phyloP scores from a whole-genome alignment of 768 basidiomycete species.

The Butyriboletus loyo region DNA sequence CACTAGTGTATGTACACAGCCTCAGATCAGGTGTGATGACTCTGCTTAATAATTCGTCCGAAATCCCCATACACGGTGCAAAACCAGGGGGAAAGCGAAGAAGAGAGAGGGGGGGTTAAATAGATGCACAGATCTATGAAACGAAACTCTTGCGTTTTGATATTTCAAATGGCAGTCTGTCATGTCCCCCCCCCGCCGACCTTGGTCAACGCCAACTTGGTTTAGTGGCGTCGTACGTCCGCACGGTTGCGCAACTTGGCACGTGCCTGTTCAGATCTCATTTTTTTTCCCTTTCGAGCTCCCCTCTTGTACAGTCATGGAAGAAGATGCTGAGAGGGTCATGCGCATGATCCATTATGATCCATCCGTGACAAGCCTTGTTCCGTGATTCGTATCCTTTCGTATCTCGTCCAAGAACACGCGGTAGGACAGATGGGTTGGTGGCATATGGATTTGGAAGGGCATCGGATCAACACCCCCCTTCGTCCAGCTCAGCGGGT shows the following conservation, averaged over 20 bases:
- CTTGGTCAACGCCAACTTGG: no score
- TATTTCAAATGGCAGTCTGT: constrained; percentile 16
- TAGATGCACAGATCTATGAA: not conserved
- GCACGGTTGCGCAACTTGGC: not conserved
- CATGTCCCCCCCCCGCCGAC: no score
- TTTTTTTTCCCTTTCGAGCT: not conserved
- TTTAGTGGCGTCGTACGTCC: not conserved
- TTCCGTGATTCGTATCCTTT: not conserved
- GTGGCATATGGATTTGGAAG: not conserved
- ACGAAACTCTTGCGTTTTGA: constrained; percentile 16
- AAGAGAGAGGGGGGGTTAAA: not conserved
- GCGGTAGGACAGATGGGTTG: not conserved
- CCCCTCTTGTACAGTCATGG: not conserved
- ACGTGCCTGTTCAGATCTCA: not conserved
- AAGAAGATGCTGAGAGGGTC: not conserved
- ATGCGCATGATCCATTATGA: not conserved
- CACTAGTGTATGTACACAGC: constrained; percentile 2
- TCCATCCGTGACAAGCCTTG: not conserved
- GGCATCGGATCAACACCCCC: not conserved
- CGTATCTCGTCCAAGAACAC: not conserved
- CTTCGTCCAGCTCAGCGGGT: no score
- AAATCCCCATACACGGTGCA: not conserved
- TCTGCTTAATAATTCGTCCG: no score
- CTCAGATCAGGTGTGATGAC: not conserved
- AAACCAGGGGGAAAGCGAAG: not conserved